phyloP scores from a whole-genome alignment of 305 asterid genomes.

The Petunia hybrid region DNA sequence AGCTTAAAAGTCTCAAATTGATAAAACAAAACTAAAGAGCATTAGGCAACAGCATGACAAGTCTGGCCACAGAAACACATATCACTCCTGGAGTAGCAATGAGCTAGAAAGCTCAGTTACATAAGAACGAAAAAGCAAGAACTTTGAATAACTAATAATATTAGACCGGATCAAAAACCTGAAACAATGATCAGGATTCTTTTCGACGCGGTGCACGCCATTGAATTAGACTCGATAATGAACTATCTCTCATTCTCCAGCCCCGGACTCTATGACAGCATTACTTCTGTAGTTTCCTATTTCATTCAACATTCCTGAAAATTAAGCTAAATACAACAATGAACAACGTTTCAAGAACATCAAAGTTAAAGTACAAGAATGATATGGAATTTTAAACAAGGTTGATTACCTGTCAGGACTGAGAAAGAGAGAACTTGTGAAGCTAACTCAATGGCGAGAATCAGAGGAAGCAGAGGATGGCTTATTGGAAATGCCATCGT shows the following conservation, averaged over 20 bases:
- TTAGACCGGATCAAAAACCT: slow-evolving; percentile 52
- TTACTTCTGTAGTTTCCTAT: background rate
- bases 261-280: slow-evolving; percentile 32
- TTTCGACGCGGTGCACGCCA: slow-evolving; percentile 51
- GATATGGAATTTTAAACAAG: background rate
- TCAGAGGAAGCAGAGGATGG: slow-evolving; percentile 99
- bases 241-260: slow-evolving; percentile 42
- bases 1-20: slow-evolving; percentile 30
- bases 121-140: slow-evolving; percentile 35
- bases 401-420: slow-evolving; percentile 37
- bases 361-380: background rate
- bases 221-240: slow-evolving; percentile 47
- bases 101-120: slow-evolving; percentile 52
- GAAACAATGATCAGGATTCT: slow-evolving; percentile 55
- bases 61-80: slow-evolving; percentile 44
- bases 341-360: background rate
- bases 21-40: slow-evolving; percentile 26
- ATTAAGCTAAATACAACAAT: slow-evolving; percentile 34
- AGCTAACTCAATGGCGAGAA: slow-evolving; percentile 78
- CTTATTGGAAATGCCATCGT: slow-evolving; percentile 90
- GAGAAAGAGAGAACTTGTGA: slow-evolving; percentile 40
- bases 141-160: slow-evolving; percentile 39
- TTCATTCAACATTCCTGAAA: slow-evolving; percentile 40
- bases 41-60: slow-evolving; percentile 34
- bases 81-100: slow-evolving; percentile 38